Conservation (phyloP, 2,329 filamentous ascomycete species). For the Thermoascus crustaceus region DNA sequence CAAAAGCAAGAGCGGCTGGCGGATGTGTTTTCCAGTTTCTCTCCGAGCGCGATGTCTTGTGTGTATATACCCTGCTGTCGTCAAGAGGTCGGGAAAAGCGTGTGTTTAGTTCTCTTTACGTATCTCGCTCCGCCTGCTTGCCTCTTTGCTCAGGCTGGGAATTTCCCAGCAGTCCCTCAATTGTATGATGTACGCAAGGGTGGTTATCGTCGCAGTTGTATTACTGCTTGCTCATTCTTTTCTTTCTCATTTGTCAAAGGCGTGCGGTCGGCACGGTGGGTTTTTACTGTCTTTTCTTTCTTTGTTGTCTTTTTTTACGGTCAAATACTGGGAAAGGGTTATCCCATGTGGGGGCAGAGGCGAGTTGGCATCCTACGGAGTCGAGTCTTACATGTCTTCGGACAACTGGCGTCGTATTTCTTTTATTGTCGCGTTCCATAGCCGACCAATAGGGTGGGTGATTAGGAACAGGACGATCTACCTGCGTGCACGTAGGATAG, state of each 20-base stretch:
- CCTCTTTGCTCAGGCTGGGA: too few relatives aligned
- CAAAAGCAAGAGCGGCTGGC: too few relatives aligned
- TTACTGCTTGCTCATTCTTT: conserved; percentile 14
- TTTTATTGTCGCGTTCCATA: conserved; percentile 1
- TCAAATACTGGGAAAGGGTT: conserved; percentile 5
- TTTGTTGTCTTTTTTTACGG: conserved; percentile 8
- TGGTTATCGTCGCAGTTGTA: conserved; percentile 14
- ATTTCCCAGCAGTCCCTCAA: too few relatives aligned
- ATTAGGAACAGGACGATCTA: too few relatives aligned
- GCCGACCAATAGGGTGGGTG: too few relatives aligned
- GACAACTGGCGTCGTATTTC: conserved; percentile 1
- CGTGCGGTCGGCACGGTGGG: conserved; percentile 25
- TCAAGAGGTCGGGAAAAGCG: conserved; percentile 16
- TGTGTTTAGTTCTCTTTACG: conserved; percentile 16
- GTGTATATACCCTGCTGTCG: conserved; percentile 22
- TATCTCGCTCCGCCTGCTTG: conserved; percentile 14
- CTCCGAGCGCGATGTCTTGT: conserved; percentile 4
- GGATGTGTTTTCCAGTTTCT: conserved; percentile 10
- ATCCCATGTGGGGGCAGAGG: conserved; percentile 5
- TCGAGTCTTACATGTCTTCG: conserved; percentile 3
- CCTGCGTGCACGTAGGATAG: too few relatives aligned
- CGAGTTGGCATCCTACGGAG: conserved; percentile 5
- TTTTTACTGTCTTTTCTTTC: conserved; percentile 15
- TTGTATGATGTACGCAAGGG: conserved; percentile 26
- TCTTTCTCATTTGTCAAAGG: conserved; percentile 18